Evolutionary conservation across 345 rosid genomes (phyloP).

Genomic region (Arabis hirsuta): DNA sequence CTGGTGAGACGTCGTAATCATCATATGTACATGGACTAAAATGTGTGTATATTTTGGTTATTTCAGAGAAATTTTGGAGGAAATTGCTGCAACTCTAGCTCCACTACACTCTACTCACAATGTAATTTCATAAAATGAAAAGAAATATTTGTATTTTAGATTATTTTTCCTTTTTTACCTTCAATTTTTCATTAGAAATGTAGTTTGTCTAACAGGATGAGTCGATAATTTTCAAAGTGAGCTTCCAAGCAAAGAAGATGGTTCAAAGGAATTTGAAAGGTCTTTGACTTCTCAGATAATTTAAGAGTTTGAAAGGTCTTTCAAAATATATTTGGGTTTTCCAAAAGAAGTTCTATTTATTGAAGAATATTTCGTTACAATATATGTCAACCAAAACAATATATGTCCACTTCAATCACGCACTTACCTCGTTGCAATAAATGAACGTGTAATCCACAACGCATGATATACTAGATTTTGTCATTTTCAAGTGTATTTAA

Average conservation of each 20-base stretch:
- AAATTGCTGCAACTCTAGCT: slow-evolving; percentile 28
- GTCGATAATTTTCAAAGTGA: background rate
- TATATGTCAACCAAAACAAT: background rate
- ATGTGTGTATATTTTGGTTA: slow-evolving; percentile 10
- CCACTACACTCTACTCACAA: background rate
- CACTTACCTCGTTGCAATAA: background rate
- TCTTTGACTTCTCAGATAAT: slow-evolving; percentile 22
- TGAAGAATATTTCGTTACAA: background rate
- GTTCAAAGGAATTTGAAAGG: slow-evolving; percentile 1
- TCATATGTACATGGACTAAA: slow-evolving; percentile 31
- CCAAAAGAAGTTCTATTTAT: no score
- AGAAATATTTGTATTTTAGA: background rate
- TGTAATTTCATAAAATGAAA: background rate
- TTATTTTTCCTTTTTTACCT: background rate
- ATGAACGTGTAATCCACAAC: background rate
- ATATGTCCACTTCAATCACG: slow-evolving; percentile 5
- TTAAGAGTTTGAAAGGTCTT: background rate
- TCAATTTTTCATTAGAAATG: no score
- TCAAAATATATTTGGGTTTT: background rate
- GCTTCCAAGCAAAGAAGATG: slow-evolving; percentile 27
- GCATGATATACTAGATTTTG: slow-evolving; percentile 5
- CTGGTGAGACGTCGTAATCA: slow-evolving; percentile 34
- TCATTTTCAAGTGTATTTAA: no score
- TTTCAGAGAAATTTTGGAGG: slow-evolving; percentile 38
- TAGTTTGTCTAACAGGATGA: no score